phyloP scores from a whole-genome alignment of 192 early-diverging fungal genomes.

The Funneliformis mosseae region DNA sequence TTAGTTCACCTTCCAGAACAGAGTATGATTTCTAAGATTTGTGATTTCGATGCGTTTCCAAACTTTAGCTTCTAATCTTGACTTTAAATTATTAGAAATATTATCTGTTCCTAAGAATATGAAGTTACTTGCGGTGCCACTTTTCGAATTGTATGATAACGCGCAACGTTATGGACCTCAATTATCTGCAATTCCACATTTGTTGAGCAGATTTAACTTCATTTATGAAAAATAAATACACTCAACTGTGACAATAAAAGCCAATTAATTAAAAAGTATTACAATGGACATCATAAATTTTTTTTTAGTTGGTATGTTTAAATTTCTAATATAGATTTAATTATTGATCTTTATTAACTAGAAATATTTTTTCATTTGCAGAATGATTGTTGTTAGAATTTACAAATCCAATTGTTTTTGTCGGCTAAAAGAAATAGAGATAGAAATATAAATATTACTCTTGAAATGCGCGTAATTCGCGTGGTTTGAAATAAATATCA shows the following conservation, averaged over 20 bases:
- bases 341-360: too few species aligned
- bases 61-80: background rate
- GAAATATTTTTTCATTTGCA: too few species aligned
- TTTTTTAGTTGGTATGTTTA: too few species aligned
- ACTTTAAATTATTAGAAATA: conserved; percentile 47
- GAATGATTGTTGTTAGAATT: too few species aligned
- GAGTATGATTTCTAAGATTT: conserved; percentile 47
- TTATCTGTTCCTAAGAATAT: conserved; percentile 77
- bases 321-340: too few species aligned
- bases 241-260: background rate
- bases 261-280: background rate
- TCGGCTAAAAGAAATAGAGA: background rate
- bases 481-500: background rate
- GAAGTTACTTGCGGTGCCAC: conserved; percentile 76
- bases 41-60: background rate
- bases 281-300: too few species aligned
- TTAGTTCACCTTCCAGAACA: conserved; percentile 73
- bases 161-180: conserved; percentile 74
- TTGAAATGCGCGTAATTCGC: background rate
- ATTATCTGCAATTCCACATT: conserved; percentile 64
- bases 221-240: conserved; percentile 42
- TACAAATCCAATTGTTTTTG: background rate
- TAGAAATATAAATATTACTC: too few species aligned
- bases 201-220: conserved; percentile 59
- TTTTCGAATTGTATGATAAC: conserved; percentile 82